Base-by-base conservation (phyloP, 192 early-diverging fungal species). In the Chytriomyces confervae region DNA sequence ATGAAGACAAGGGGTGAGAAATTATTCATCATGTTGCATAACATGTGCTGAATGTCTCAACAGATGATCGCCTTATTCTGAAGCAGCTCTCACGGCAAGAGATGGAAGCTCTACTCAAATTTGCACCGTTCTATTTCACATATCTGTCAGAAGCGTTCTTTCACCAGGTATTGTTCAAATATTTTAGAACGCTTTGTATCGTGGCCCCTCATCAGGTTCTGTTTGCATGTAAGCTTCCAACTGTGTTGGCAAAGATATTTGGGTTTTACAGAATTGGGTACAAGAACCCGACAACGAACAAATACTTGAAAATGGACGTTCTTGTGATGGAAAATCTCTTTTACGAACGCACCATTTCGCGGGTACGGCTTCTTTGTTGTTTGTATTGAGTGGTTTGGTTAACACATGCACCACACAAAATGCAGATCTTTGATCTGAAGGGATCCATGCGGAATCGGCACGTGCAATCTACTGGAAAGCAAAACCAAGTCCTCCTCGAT, bases 371-470 rank as follows among this genome's bases (percentile, higher is more conserved):
- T 44, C 47, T 1, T 29, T 44, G 8, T 82, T 51, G 27, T 36
- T 70, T 36, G 70, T 36, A 47, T 62, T n/a, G 43, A 49, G 10
- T 67, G 8, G 36, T 48, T 60, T 74, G 7, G 7, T 69, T 46
- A 3, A 6, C 75, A 49, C 29, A 45, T 48, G 47, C 78, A 50
- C 66, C 81, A 45, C 84, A 93, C 81, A 88, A 95, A 6, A 98
- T 94, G 82, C 95, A 97, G 77, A 86, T 99, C 94, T 94, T 94
- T 75, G 93, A 94, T 75, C 73, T 94, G 77, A 94, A 94, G 66
- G 93, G 93, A 1, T 99, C 97, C 0, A 92, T 94, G 79, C 90
- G 97, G 53, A 99, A 99, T 79, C 88, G 97, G 46, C 93, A 94
- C 87, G 95, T 95, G 0, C 91, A 94, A 75, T 93, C 94, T 10